Base-by-base conservation (phyloP, 139 green algal species). In the Pleodorina starrii region DNA sequence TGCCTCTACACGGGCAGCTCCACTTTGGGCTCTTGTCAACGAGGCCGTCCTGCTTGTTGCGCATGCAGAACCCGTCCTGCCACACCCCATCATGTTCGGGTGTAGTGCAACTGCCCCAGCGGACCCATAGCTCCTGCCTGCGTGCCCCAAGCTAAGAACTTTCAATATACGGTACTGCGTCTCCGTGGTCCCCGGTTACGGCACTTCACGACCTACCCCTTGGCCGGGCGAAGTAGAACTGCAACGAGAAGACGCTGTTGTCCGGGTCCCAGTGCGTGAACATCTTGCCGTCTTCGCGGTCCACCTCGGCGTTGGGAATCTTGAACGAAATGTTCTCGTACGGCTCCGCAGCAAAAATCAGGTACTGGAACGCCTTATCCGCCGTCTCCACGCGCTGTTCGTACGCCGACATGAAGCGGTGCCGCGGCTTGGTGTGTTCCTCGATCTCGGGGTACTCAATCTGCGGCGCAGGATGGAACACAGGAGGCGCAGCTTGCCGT, bases 261-360 rank as follows among this genome's bases (percentile, higher is more conserved):
- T 98, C 96, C 12, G 93, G 92, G 84, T 98, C 97, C 96, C 97
- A 99, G 92, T 99, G 96, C 5, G 95, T 96, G 92, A 99, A 99
- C 72, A 99, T 96, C 57, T 94, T 94, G 68, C 92, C 91, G 29
- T 97, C 94, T 25, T 79, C 81, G 72, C 96, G 97, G 77, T 99
- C 97, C 66, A 89, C 48, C 69, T 79, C 60, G 14, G 92, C 87
- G 90, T 97, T 99, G 44, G 97, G 98, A 42, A 99, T 93, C 90
- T 99, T 99, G 93, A 99, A 99, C 16, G 95, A 91, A 40, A 99
- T 97, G 51, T 96, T 95, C 90, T 99, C 98, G 82, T 99, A 99
- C 0, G 98, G 98, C 75, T 99, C 98, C 12, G 97, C 97, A 14
- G 98, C 97, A 93, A 99, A 99, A 50, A 99, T 92, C 75, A 99